These are phyloP conservation scores for Boletus fagicola DNA, from an alignment of 768 basidiomycete species.

Conservation along the genomic window DNA sequence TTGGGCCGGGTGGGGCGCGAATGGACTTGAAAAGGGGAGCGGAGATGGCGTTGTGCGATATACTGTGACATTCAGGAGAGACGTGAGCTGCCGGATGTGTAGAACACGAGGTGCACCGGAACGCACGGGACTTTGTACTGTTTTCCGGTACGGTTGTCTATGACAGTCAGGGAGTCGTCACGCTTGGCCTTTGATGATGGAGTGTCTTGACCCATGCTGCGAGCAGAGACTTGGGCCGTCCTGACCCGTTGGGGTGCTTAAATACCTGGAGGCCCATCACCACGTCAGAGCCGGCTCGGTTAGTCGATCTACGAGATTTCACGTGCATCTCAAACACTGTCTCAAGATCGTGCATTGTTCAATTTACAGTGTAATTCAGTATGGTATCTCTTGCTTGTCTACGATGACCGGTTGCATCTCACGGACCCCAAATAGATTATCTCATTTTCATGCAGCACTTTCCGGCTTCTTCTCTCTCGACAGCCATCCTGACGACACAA, in stretches of 20 bases:
- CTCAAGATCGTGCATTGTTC: background rate
- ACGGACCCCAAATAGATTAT: background rate
- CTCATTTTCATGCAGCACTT: constrained; percentile 1
- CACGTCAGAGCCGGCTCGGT: constrained; percentile 1
- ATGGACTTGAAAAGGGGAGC: constrained; percentile 83
- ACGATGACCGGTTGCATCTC: background rate
- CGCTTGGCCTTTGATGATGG: constrained; percentile 15
- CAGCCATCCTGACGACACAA: constrained; percentile 28
- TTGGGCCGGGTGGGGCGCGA: constrained; percentile 51
- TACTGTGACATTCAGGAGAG: constrained; percentile 41
- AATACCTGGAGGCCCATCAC: background rate
- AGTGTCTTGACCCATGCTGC: constrained; percentile 29
- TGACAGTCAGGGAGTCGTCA: constrained; percentile 54
- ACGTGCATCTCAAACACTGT: constrained; percentile 3
- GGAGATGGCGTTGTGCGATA: constrained; percentile 73
- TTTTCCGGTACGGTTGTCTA: constrained; percentile 84
- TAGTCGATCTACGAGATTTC: background rate
- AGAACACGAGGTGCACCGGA: background rate
- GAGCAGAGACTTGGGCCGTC: background rate
- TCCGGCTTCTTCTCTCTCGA: constrained; percentile 32
- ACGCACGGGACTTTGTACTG: constrained; percentile 72
- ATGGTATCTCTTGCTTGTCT: constrained; percentile 24
- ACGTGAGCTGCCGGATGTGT: background rate
- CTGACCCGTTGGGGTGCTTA: background rate
- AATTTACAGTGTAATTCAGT: constrained; percentile 3